phyloP scores from a whole-genome alignment of 208 protist genomes.

The Leishmania aethiopica region DNA sequence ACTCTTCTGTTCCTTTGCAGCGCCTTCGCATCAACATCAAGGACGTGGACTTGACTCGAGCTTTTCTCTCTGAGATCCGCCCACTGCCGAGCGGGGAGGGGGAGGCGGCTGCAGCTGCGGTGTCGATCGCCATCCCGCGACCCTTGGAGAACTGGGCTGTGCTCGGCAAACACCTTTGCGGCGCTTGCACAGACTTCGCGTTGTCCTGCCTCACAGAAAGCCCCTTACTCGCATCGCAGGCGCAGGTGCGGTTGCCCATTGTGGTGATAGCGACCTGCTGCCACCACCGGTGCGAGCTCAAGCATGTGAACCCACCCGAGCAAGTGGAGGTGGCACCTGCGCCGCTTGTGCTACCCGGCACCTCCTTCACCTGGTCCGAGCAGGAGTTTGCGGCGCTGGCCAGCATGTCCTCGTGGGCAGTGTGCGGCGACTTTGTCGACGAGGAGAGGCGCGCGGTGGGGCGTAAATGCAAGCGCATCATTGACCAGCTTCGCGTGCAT shows the following conservation, averaged over 20 bases:
- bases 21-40: constrained; percentile 83
- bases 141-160: constrained; percentile 40
- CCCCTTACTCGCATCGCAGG: background rate
- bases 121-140: background rate
- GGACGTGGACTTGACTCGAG: constrained; percentile 57
- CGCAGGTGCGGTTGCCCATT: constrained; percentile 29
- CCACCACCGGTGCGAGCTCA: constrained; percentile 76
- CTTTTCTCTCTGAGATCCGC: constrained; percentile 30
- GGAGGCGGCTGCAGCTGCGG: background rate
- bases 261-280: constrained; percentile 81
- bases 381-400: constrained; percentile 64
- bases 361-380: constrained; percentile 30
- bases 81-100: background rate
- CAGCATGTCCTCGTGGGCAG: constrained; percentile 82
- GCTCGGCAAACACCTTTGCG: constrained; percentile 81
- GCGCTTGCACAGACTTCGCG: constrained; percentile 81
- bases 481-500: constrained; percentile 60
- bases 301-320: constrained; percentile 51
- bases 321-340: background rate
- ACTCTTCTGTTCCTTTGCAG: constrained; percentile 43
- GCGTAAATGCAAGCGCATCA: constrained; percentile 65
- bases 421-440: constrained; percentile 56
- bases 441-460: constrained; percentile 40
- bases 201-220: constrained; percentile 59
- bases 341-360: constrained; percentile 43